phyloP scores from a whole-genome alignment of 1,284 basidiomycete species.

The Sanghuangporus weigelae region DNA sequence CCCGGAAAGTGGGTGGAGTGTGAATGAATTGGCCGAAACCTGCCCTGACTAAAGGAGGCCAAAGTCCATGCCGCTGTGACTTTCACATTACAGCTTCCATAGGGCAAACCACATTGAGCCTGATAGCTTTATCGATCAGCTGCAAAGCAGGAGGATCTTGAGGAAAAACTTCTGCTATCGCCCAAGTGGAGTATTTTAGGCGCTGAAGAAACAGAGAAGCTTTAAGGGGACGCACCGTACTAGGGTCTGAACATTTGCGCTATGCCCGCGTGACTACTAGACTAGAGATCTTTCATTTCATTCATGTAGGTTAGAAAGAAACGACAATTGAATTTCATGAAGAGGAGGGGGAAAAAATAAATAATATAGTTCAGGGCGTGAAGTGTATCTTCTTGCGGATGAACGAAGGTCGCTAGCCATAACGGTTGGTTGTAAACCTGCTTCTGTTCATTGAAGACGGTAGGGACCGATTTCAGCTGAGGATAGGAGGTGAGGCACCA shows the following conservation, averaged over 20 bases:
- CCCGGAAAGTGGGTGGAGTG: background rate
- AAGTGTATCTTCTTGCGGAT: background rate
- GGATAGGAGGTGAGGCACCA: no score
- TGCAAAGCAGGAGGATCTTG: background rate
- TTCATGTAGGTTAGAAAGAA: no score
- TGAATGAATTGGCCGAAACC: background rate
- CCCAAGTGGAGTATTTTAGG: background rate
- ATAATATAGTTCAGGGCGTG: no score
- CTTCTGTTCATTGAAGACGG: no score
- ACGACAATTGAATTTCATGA: no score
- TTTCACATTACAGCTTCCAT: background rate
- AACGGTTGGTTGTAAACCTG: no score
- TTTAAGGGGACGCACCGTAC: background rate
- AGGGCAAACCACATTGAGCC: background rate
- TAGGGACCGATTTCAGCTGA: no score
- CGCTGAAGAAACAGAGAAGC: background rate
- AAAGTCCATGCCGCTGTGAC: background rate
- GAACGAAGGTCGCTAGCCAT: background rate
- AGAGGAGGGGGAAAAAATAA: no score
- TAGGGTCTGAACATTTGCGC: background rate
- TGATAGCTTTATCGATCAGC: background rate
- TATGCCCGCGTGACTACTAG: background rate
- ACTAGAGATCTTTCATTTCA: background rate
- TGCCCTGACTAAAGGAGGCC: no score
- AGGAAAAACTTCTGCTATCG: background rate